Conservation (phyloP, 83 land plant genomes). For the Picea abies region DNA sequence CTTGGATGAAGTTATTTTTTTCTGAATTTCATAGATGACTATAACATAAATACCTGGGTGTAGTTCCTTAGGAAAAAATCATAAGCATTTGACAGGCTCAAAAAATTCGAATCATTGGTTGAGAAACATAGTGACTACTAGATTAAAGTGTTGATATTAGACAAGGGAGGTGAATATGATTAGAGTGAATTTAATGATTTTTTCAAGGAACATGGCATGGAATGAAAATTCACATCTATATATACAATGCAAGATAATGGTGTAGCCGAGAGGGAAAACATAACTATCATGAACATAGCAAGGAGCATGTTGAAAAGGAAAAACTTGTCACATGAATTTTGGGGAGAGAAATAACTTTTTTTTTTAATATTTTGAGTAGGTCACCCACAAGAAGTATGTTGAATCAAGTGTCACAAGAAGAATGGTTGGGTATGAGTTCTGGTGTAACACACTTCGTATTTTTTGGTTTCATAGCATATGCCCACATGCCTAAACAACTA, state of each 20-base stretch:
- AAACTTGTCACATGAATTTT: background rate
- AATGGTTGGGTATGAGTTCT: background rate
- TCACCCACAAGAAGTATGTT: background rate
- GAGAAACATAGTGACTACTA: background rate
- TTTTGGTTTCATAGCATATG: background rate
- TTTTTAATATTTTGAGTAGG: background rate
- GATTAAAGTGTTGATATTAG: background rate
- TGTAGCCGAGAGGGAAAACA: background rate
- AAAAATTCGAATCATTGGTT: background rate
- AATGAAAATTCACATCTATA: too few relatives aligned
- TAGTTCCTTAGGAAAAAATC: background rate
- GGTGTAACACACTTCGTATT: background rate
- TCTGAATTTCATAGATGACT: background rate
- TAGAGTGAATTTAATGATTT: background rate
- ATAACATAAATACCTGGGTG: background rate
- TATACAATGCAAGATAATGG: too few relatives aligned
- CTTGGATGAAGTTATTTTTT: background rate
- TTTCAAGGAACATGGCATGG: background rate
- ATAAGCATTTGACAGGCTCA: background rate
- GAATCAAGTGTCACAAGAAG: background rate
- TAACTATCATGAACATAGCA: background rate
- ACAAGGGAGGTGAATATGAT: background rate
- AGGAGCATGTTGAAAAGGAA: background rate
- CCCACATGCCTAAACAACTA: too few relatives aligned
- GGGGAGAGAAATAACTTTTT: background rate